phyloP scores from a whole-genome alignment of 208 protist species.

The Trypanosoma theileri region DNA sequence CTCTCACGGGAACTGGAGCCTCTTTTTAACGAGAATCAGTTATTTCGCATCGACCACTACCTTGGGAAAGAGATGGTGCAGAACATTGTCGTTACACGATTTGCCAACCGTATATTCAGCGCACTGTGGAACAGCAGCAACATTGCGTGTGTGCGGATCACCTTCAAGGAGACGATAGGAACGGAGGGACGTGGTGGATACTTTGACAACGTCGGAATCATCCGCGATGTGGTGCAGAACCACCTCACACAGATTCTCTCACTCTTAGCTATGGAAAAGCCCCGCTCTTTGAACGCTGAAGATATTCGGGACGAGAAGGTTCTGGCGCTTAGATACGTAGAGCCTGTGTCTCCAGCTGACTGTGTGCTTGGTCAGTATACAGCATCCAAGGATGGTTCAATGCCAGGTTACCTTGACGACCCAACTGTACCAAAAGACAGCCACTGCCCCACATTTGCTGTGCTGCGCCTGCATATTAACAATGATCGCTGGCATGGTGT shows the following conservation, averaged over 20 bases:
- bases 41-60: conserved; percentile 96
- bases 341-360: conserved; percentile 60
- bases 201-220: conserved; percentile 93
- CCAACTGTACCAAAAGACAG: conserved; percentile 71
- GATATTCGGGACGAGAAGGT: conserved; percentile 93
- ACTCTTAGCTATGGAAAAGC: conserved; percentile 93
- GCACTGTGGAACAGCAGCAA: conserved; percentile 88
- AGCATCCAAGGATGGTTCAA: conserved; percentile 63
- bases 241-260: conserved; percentile 93
- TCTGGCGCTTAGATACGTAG: conserved; percentile 70
- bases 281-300: conserved; percentile 72
- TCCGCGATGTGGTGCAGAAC: conserved; percentile 95
- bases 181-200: conserved; percentile 92
- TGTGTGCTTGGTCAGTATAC: conserved; percentile 94
- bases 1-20: conserved; percentile 73
- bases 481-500: conserved; percentile 94
- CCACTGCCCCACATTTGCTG: conserved; percentile 89
- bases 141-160: conserved; percentile 91
- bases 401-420: conserved; percentile 90
- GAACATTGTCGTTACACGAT: conserved; percentile 92
- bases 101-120: conserved; percentile 92
- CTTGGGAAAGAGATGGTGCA: conserved; percentile 95
- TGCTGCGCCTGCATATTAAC: conserved; percentile 82
- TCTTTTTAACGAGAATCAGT: conserved; percentile 84
- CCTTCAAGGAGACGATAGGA: conserved; percentile 94